Evolutionary conservation across 306 rosid genomes (phyloP).

Genomic region (Gastrolobium villosum): DNA sequence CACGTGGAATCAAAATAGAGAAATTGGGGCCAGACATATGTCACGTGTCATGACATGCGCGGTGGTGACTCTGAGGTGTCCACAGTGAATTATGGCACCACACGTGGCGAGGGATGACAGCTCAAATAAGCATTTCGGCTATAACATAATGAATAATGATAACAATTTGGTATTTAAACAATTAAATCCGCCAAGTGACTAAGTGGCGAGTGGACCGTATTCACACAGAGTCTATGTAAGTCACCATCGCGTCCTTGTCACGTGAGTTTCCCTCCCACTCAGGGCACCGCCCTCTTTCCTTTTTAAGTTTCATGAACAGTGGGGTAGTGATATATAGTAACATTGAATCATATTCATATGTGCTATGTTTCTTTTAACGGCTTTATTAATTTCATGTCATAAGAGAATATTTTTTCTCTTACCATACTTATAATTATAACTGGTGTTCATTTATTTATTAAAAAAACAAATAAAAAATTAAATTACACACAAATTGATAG

Average conservation of each 20-base stretch:
- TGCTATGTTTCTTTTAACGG: not conserved
- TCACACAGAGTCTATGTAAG: not conserved
- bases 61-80: slow-evolving; percentile 45
- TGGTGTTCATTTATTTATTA: too few species aligned
- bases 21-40: not conserved
- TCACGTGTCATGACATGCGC: slow-evolving; percentile 46
- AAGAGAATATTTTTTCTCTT: too few species aligned
- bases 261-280: slow-evolving; percentile 56
- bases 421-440: too few species aligned
- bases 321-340: not conserved
- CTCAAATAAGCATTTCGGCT: slow-evolving; percentile 1
- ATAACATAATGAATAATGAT: not conserved
- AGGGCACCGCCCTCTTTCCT: slow-evolving; percentile 62
- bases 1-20: slow-evolving; percentile 33
- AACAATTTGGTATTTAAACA: not conserved
- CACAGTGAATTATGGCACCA: not conserved
- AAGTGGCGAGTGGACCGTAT: slow-evolving; percentile 22
- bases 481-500: too few species aligned
- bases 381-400: too few species aligned
- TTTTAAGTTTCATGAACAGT: not conserved
- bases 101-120: slow-evolving; percentile 45
- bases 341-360: not conserved
- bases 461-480: too few species aligned
- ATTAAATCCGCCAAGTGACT: not conserved
- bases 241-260: slow-evolving; percentile 62